Conservation (phyloP, 1,284 basidiomycete genomes). For the Hortiboletus rubellus region DNA sequence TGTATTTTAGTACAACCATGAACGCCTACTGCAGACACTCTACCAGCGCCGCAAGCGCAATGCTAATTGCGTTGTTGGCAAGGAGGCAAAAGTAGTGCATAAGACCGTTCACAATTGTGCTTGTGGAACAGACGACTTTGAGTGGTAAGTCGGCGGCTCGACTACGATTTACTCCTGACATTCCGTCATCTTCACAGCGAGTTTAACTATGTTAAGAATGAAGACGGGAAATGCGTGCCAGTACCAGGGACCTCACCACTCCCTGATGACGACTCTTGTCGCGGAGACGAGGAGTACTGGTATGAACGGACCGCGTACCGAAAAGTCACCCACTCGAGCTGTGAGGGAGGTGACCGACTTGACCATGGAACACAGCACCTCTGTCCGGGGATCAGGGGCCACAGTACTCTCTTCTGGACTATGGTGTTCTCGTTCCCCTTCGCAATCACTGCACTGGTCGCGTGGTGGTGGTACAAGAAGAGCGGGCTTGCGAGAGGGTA, state of each 20-base stretch:
- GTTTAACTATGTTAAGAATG: constrained; percentile 82
- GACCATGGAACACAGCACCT: constrained; percentile 72
- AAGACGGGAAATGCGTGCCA: constrained; percentile 71
- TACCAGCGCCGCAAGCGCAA: constrained; percentile 87
- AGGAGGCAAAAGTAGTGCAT: constrained; percentile 53
- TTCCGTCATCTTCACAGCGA: constrained; percentile 52
- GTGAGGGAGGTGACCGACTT: constrained; percentile 71
- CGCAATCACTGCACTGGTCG: constrained; percentile 69
- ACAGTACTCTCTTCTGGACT: constrained; percentile 81
- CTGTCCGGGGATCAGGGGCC: constrained; percentile 77
- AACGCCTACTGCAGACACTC: constrained; percentile 55
- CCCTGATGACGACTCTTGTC: constrained; percentile 61
- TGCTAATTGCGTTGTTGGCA: constrained; percentile 80
- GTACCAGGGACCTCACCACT: constrained; percentile 66
- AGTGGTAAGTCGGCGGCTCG: constrained; percentile 67
- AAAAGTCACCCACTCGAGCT: constrained; percentile 84
- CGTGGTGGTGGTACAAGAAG: constrained; percentile 76
- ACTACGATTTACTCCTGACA: not conserved
- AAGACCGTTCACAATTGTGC: constrained; percentile 70
- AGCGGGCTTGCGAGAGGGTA: constrained; percentile 73
- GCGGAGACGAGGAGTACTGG: constrained; percentile 72
- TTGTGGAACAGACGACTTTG: constrained; percentile 79
- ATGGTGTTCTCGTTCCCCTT: constrained; percentile 75
- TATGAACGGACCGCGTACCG: constrained; percentile 90
- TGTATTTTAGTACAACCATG: not conserved